Conservation (phyloP, 2,329 filamentous ascomycete genomes). For the Fusarium humuli region DNA sequence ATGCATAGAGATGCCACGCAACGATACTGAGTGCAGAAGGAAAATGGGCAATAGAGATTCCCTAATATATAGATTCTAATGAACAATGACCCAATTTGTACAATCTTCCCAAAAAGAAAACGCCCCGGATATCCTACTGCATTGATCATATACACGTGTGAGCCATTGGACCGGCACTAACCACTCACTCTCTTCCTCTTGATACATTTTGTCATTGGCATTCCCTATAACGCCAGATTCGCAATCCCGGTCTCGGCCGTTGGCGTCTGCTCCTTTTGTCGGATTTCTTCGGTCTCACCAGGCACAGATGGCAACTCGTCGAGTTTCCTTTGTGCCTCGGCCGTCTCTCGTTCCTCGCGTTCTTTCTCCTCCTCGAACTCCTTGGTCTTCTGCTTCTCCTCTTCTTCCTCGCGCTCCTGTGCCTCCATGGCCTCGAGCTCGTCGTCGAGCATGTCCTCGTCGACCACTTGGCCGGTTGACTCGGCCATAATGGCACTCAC, state of each 20-base stretch:
- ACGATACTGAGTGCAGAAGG: conserved; percentile 4
- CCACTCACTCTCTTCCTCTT: conserved; percentile 40
- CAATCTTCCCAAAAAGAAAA: conserved; percentile 31
- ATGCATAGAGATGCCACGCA: conserved; percentile 32
- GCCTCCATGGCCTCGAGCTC: conserved; percentile 83
- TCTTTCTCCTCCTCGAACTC: conserved; percentile 56
- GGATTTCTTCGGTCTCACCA: conserved; percentile 50
- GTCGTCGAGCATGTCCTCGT: conserved; percentile 87
- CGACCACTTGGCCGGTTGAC: conserved; percentile 63
- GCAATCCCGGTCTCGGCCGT: conserved; percentile 56
- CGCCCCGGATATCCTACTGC: conserved; percentile 35
- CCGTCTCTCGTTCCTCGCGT: conserved; percentile 58
- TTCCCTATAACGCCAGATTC: conserved; percentile 47
- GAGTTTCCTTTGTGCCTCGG: conserved; percentile 64
- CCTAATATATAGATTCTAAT: conserved; percentile 34
- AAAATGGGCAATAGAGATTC: conserved; percentile 8
- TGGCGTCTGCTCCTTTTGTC: conserved; percentile 46
- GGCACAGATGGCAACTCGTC: conserved; percentile 61
- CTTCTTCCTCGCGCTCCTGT: conserved; percentile 66
- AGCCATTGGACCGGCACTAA: conserved; percentile 10
- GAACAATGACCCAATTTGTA: conserved; percentile 22
- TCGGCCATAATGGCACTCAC: conserved; percentile 82
- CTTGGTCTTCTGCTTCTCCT: conserved; percentile 59
- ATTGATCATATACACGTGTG: conserved; percentile 35
- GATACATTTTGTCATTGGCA: conserved; percentile 41